Conservation (phyloP, 768 basidiomycete genomes). For the Strobilomyces echinocephalus region DNA sequence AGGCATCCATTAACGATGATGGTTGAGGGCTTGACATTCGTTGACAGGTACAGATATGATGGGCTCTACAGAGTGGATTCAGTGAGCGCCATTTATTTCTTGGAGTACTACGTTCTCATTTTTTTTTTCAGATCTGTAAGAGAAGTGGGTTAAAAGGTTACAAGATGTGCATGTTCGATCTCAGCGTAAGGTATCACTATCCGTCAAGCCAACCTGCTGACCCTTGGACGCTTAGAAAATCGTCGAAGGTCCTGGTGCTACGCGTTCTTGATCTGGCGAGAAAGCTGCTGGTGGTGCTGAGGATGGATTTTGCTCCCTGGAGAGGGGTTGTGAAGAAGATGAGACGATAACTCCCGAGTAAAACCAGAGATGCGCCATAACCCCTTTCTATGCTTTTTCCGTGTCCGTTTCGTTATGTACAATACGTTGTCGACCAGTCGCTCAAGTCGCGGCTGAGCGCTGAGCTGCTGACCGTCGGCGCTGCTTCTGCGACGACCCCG, state of each 20-base stretch:
- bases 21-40: neutral
- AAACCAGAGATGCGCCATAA: too few relatives aligned
- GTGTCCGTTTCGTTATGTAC: too few relatives aligned
- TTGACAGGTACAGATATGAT: constrained; percentile 30
- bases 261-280: neutral
- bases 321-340: too few relatives aligned
- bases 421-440: too few relatives aligned
- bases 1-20: neutral
- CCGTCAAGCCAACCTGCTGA: neutral
- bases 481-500: too few relatives aligned
- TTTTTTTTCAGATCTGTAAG: neutral
- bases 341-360: too few relatives aligned
- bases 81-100: constrained; percentile 10
- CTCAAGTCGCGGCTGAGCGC: too few relatives aligned
- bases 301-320: too few relatives aligned
- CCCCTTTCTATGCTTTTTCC: too few relatives aligned
- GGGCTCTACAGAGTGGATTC: constrained; percentile 28
- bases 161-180: constrained; percentile 27
- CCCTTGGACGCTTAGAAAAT: constrained; percentile 15
- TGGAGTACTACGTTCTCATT: neutral
- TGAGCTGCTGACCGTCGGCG: too few relatives aligned
- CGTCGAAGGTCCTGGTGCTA: neutral
- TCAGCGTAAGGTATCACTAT: constrained; percentile 16
- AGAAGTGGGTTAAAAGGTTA: constrained; percentile 12
- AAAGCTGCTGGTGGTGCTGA: constrained; percentile 12